Evolutionary conservation across 495 filamentous ascomycete genomes (phyloP), one percentile per base, ranked within the genome.

Genomic region (Chlorociboria aeruginascens): DNA sequence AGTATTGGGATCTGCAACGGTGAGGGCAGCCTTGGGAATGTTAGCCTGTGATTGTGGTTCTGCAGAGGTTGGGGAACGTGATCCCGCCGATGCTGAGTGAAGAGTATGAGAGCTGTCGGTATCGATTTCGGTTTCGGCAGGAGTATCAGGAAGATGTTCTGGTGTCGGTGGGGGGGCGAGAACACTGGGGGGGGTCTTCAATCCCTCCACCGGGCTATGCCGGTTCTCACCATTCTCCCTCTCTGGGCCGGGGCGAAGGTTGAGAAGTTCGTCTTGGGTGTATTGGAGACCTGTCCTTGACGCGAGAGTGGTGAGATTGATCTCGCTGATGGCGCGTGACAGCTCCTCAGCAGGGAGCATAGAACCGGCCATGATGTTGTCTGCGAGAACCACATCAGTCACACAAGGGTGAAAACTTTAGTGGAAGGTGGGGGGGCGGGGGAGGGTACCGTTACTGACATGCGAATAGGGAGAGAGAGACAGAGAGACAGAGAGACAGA

Each of bases 281-380:
- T 58, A 54, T 10, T 36, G 10, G 1, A 28, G 43, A 9, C 32
- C 30, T 42, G 32, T 9, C 40, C 17, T 17, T 8, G 29, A 12
- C 3, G 38, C 9, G 40, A 29, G 29, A 40, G 43, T 29, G 48
- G 28, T 50, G 1, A 53, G 44, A 32, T 54, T 51, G 20, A 57
- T 14, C 9, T 48, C 20, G 28, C 46, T 53, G 17, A 57, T 34
- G 17, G 42, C 41, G 29, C 55, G 29, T n/a, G 55, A 53, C 12
- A 51, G 40, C n/a, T 25, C 40, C 13, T 43, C 38, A 13, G 42
- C 7, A 16, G 13, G 42, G 3, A 40, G 13, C 9, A 20, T 20
- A 40, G 8, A 25, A 4, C 20, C 20, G 20, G 20, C 20, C 20
- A 25, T 25, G 20, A 25, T 25, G 4, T 25, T 25, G 20, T 25